Evolutionary conservation across 495 filamentous ascomycete genomes (phyloP).

Genomic region (Aspergillus cavernicola): DNA sequence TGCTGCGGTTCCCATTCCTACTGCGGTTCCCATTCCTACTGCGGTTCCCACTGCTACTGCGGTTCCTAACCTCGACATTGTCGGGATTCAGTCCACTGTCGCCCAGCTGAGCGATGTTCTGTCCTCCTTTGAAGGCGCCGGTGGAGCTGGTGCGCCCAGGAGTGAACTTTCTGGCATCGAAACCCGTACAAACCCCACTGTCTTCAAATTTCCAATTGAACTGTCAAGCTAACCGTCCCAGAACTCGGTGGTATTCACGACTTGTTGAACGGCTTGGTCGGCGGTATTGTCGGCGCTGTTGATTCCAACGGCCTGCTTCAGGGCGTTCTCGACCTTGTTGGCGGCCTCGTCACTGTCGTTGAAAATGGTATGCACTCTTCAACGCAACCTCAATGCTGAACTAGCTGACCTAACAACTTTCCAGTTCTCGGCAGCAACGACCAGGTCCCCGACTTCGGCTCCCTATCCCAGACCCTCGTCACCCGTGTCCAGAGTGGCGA

Average conservation of each 20-base stretch:
- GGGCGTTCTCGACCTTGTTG: conserved; percentile 8
- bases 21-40: no score
- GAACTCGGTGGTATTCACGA: conserved; percentile 5
- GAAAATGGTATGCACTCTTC: conserved; percentile 4
- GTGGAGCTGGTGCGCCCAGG: no score
- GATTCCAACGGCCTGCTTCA: background rate
- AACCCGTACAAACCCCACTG: no score
- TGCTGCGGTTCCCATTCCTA: conserved; percentile 23
- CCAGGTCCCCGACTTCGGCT: conserved; percentile 5
- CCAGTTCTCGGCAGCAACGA: conserved; percentile 8
- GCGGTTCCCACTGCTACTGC: conserved; percentile 22
- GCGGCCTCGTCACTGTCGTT: conserved; percentile 5
- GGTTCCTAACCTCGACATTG: conserved; percentile 14
- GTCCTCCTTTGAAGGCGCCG: conserved; percentile 9
- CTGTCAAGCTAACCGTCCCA: background rate
- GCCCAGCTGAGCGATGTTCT: conserved; percentile 11
- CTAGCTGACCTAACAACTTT: background rate
- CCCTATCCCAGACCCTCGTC: conserved; percentile 9
- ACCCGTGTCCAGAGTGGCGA: conserved; percentile 14
- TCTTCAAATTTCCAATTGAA: background rate
- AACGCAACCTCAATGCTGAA: background rate
- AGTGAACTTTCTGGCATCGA: no score
- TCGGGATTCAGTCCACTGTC: conserved; percentile 9
- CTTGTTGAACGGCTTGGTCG: background rate
- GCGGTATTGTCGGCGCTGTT: background rate